Evolutionary conservation across 2,329 filamentous ascomycete species (phyloP), one percentile per base, ranked within the genome.

Genomic region (Aspergillus vadensis): DNA sequence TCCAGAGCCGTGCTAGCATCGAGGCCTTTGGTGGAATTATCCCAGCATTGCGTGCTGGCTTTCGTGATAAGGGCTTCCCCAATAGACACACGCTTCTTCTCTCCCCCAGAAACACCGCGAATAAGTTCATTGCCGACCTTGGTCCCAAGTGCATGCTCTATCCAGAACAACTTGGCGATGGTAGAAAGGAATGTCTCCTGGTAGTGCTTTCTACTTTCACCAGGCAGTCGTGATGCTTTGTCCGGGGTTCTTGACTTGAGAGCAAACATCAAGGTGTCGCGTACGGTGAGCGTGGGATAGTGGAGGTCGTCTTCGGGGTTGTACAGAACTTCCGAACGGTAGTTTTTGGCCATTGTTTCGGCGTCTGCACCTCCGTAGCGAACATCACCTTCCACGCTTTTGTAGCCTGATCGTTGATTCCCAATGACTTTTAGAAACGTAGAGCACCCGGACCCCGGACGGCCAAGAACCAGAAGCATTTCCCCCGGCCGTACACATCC

Each of bases 391-490:
- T 82, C 75, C 3, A 91, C 81, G 2, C 78, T 80, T 60, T 83
- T 80, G 65, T 85, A 91, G 0, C 88, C 88, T 5, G 76, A 77
- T 55, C 88, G 76, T 63, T 87, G 83, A 66, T 91, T 92, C 38
- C 87, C 85, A 14, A 96, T 85, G 0, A 90, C 91, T 80, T 96
- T 96, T 60, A 96, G 80, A 65, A 96, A 88, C 1, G 92, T 96
- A 15, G 90, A 92, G 75, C 92, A 96, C 48, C 79, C 78, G 49
- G 76, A 76, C 0, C 77, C 77, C 3, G 77, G 77, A 6, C 74
- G 70, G 5, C 77, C 78, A 17, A 80, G 70, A 62, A 80, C 67
- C 2, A 79, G 62, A n/a, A 76, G 64, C 75, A 74, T 74, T 63
- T 78, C 72, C 23, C 77, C 71, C 1, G 77, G 77, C 10, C 74